A percentile compares a stretch with the other conserved stretches of the same genome.
These are phyloP conservation scores for Lepidium africanum DNA, from an alignment of 345 rosid genomes.

Conservation along the genomic window DNA sequence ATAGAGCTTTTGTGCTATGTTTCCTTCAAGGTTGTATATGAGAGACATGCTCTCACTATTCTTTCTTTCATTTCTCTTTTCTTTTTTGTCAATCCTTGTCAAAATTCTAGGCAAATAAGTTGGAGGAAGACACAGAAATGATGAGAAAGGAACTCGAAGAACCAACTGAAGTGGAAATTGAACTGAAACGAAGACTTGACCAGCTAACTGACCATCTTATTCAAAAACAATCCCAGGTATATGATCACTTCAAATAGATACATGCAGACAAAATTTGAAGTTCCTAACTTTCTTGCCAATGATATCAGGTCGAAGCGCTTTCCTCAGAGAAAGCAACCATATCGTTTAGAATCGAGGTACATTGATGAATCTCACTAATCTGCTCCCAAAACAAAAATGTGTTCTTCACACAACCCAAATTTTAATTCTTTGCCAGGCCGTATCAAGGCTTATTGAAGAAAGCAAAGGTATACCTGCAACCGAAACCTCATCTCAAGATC, in stretches of 20 bases:
- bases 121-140: slow-evolving; percentile 55
- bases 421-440: slow-evolving; percentile 39
- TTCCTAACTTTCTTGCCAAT: background rate
- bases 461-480: slow-evolving; percentile 32
- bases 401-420: background rate
- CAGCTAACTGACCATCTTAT: slow-evolving; percentile 95
- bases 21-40: background rate
- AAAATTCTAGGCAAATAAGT: slow-evolving; percentile 45
- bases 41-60: background rate
- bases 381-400: background rate
- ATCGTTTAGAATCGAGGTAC: slow-evolving; percentile 80
- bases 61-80: background rate
- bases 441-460: slow-evolving; percentile 74
- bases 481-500: slow-evolving; percentile 39
- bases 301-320: slow-evolving; percentile 71
- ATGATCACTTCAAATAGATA: background rate
- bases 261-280: background rate
- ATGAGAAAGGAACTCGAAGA: slow-evolving; percentile 80
- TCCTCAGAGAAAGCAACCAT: slow-evolving; percentile 92
- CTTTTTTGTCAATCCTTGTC: background rate
- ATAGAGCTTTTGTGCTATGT: background rate
- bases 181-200: slow-evolving; percentile 75
- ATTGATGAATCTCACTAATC: slow-evolving; percentile 1
- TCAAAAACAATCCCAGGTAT: slow-evolving; percentile 97
- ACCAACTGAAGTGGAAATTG: slow-evolving; percentile 84